Percentiles rank a stretch among this genome's conserved stretches.
These are phyloP conservation scores for Rhodosorus marinus DNA, from an alignment of 23 red algal species.

Conservation along the genomic window DNA sequence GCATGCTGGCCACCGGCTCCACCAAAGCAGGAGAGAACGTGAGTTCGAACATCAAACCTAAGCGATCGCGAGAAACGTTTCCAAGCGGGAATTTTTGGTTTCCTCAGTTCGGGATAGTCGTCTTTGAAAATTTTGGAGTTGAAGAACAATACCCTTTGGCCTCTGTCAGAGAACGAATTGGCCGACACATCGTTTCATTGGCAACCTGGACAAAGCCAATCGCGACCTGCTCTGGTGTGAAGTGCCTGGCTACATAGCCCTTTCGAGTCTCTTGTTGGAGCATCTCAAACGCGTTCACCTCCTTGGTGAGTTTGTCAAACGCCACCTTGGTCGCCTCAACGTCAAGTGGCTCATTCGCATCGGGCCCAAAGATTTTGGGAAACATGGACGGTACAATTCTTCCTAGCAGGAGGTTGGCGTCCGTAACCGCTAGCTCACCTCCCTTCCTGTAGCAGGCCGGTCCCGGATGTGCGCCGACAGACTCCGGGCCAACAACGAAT, in stretches of 20 bases:
- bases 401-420: slow-evolving; percentile 88
- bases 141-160: too few species aligned
- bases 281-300: slow-evolving; percentile 25
- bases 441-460: slow-evolving; percentile 79
- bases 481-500: slow-evolving; percentile 88
- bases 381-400: slow-evolving; percentile 65
- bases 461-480: slow-evolving; percentile 81
- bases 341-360: slow-evolving; percentile 66
- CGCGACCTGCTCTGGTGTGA: slow-evolving; percentile 47
- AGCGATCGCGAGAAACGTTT: too few species aligned
- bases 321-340: slow-evolving; percentile 41
- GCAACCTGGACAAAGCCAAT: slow-evolving; percentile 86
- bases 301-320: slow-evolving; percentile 19
- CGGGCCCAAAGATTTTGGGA: slow-evolving; percentile 79
- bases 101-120: too few species aligned
- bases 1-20: slow-evolving; percentile 98
- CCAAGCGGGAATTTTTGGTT: too few species aligned
- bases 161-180: slow-evolving; percentile 88
- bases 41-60: slow-evolving; percentile 54
- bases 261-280: slow-evolving; percentile 4
- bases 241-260: not conserved
- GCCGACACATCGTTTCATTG: slow-evolving; percentile 97
- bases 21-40: slow-evolving; percentile 84
- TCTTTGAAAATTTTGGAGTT: too few species aligned
- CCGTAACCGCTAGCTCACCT: slow-evolving; percentile 71